Conservation (phyloP, 768 basidiomycete species). For the Bullera alba region DNA sequence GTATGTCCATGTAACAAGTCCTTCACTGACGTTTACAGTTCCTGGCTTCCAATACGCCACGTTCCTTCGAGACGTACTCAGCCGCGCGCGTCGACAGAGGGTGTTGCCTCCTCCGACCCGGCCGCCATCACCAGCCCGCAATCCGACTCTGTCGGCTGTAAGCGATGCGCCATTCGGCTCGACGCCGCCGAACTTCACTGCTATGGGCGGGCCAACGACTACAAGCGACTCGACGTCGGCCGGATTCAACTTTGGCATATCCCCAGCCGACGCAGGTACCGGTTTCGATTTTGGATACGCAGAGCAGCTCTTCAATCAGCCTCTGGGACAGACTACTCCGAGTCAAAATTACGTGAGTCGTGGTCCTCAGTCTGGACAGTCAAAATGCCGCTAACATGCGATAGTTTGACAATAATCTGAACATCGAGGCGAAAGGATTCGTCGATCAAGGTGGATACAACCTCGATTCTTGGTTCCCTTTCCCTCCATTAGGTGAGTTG, state of each 20-base stretch:
- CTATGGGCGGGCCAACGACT: not conserved
- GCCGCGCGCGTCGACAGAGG: constrained; percentile 26
- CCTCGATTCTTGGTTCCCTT: constrained; percentile 31
- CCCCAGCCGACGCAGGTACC: not conserved
- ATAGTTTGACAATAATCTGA: no score
- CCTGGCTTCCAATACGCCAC: constrained; percentile 37
- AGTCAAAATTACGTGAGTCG: not conserved
- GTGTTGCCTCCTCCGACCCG: constrained; percentile 29
- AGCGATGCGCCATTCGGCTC: not conserved
- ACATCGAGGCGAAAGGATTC: not conserved
- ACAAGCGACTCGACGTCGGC: no score
- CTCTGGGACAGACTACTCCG: not conserved
- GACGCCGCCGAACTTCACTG: constrained; percentile 2
- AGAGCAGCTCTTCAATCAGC: constrained; percentile 22
- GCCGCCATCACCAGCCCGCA: constrained; percentile 13
- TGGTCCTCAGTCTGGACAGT: not conserved
- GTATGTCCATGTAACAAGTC: constrained; percentile 6
- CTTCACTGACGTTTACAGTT: constrained; percentile 8
- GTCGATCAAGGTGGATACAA: not conserved
- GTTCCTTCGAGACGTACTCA: constrained; percentile 26
- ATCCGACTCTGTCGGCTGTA: not conserved
- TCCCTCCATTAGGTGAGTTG: constrained; percentile 31
- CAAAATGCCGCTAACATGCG: not conserved
- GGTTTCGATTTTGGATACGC: constrained; percentile 33
- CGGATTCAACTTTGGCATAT: not conserved